Conservation (phyloP, 352 stramenopile genomes). For the Thalassiosira hispida region DNA sequence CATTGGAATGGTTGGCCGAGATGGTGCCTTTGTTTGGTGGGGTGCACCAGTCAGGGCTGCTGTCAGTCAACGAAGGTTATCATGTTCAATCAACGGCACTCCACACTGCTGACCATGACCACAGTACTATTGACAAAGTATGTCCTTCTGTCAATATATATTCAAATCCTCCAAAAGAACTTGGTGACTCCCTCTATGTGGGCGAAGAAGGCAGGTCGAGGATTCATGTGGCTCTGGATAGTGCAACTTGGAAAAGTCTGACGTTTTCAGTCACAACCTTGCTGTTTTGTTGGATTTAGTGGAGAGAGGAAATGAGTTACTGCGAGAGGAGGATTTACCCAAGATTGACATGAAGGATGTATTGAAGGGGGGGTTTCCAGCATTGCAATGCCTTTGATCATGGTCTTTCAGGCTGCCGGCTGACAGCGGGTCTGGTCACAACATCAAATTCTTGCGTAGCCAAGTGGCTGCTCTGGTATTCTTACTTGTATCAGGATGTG, state of each 20-base stretch:
- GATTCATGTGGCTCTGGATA: neutral
- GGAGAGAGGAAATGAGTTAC: neutral
- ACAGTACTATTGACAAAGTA: slow-evolving; percentile 1
- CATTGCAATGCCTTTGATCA: neutral
- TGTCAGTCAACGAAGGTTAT: neutral
- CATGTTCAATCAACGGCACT: neutral
- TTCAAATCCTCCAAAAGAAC: neutral
- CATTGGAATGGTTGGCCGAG: neutral
- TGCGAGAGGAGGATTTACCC: neutral
- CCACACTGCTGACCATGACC: neutral
- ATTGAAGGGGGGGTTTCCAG: neutral
- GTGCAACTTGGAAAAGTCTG: neutral
- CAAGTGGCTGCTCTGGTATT: neutral
- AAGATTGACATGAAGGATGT: neutral
- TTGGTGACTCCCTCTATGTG: neutral
- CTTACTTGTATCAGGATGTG: neutral
- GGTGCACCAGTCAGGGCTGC: neutral
- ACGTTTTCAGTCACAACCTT: neutral
- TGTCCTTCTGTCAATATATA: neutral
- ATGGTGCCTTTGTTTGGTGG: neutral
- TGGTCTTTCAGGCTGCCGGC: neutral
- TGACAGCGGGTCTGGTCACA: neutral
- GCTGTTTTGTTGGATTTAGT: neutral
- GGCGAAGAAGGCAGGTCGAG: neutral
- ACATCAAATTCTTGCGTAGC: neutral